Conservation (phyloP, 2,329 filamentous ascomycete genomes). For the Thielaviopsis populi region DNA sequence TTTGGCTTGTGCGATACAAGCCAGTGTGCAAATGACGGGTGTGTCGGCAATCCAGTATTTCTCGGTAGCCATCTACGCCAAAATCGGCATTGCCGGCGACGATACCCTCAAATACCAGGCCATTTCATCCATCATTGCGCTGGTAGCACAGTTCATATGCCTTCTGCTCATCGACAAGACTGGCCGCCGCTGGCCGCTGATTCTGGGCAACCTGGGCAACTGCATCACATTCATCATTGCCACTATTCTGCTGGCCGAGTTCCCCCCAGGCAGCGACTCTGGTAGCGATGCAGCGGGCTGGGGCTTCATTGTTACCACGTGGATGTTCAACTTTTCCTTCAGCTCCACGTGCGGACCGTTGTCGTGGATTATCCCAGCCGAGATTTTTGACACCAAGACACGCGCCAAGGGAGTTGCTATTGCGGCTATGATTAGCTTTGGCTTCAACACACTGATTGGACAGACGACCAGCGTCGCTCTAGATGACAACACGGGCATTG, state of each 20-base stretch:
- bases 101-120: slow-evolving; percentile 61
- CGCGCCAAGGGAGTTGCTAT: slow-evolving; percentile 60
- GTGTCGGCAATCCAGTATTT: slow-evolving; percentile 64
- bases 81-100: slow-evolving; percentile 51
- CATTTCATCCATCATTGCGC: slow-evolving; percentile 55
- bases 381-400: slow-evolving; percentile 65
- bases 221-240: slow-evolving; percentile 58
- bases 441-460: slow-evolving; percentile 64
- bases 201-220: slow-evolving; percentile 57
- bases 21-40: slow-evolving; percentile 61
- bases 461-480: slow-evolving; percentile 43
- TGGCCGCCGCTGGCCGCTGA: slow-evolving; percentile 58
- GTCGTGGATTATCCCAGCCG: slow-evolving; percentile 45
- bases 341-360: slow-evolving; percentile 55
- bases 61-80: slow-evolving; percentile 48
- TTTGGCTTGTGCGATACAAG: slow-evolving; percentile 54
- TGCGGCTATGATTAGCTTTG: slow-evolving; percentile 57
- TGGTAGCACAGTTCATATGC: slow-evolving; percentile 52
- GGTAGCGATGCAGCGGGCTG: slow-evolving; percentile 36
- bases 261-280: slow-evolving; percentile 32
- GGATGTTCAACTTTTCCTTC: slow-evolving; percentile 70
- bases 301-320: slow-evolving; percentile 60
- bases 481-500: slow-evolving; percentile 27
- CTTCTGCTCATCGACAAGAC: slow-evolving; percentile 54
- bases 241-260: slow-evolving; percentile 35